These are phyloP conservation scores for Sordariomycetes sp. DNA, from an alignment of 2,329 filamentous ascomycete genomes.

Conservation along the genomic window DNA sequence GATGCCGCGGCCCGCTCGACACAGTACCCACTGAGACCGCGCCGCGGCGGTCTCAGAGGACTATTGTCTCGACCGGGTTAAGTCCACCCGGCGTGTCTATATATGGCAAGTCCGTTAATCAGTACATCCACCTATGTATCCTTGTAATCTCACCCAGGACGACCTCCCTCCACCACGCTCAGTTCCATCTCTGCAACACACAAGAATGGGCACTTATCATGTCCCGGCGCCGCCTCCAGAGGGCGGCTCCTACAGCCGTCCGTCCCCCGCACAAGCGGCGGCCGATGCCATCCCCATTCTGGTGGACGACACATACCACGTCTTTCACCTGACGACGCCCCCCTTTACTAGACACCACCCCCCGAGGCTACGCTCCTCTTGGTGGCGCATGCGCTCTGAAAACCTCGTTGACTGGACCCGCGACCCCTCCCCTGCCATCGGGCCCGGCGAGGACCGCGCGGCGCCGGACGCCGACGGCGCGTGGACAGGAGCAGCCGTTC, in stretches of 20 bases:
- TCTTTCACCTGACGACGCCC: slow-evolving; percentile 20
- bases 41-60: background rate
- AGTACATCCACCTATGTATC: background rate
- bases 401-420: slow-evolving; percentile 17
- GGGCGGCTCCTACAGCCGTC: slow-evolving; percentile 13
- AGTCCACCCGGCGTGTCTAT: background rate
- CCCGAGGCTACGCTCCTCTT: slow-evolving; percentile 16
- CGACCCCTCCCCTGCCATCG: slow-evolving; percentile 12
- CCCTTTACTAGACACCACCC: slow-evolving; percentile 18
- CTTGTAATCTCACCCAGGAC: background rate
- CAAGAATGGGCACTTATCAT: background rate
- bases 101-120: background rate
- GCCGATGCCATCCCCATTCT: slow-evolving; percentile 21
- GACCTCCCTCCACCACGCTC: background rate
- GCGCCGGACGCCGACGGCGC: slow-evolving; percentile 17
- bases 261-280: slow-evolving; percentile 14
- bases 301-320: slow-evolving; percentile 20
- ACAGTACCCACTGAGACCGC: background rate
- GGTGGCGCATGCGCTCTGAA: slow-evolving; percentile 16
- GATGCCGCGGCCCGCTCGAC: background rate
- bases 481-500: slow-evolving; percentile 19
- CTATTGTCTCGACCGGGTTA: background rate
- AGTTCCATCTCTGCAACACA: background rate
- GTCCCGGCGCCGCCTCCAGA: slow-evolving; percentile 13
- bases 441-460: slow-evolving; percentile 8